Percentiles rank a stretch among this genome's conserved stretches.
These are phyloP conservation scores for Hymenoscyphus infarciens DNA, from an alignment of 2,329 filamentous ascomycete genomes.

Conservation along the genomic window DNA sequence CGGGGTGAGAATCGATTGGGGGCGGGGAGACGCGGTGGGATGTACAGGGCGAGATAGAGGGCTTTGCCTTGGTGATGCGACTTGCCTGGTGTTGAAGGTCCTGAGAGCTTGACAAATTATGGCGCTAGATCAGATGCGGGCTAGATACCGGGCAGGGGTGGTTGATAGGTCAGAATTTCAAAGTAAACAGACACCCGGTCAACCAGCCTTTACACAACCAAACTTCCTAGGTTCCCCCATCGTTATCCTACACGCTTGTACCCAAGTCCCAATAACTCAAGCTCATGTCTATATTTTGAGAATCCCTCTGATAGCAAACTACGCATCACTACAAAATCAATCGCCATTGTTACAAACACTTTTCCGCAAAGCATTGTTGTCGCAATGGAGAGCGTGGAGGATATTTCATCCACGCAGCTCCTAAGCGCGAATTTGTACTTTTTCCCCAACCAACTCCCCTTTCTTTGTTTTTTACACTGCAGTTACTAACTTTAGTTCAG, in stretches of 20 bases:
- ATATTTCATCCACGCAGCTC: conserved; percentile 11
- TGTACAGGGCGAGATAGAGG: neutral
- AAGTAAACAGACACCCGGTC: conserved; percentile 24
- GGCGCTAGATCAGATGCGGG: conserved; percentile 20
- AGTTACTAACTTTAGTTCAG: conserved; percentile 16
- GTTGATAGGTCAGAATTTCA: neutral
- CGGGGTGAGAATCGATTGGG: neutral
- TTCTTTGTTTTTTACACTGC: neutral
- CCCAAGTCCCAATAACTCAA: conserved; percentile 1
- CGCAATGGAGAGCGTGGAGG: conserved; percentile 13
- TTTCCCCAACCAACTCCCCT: neutral
- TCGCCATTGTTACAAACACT: conserved; percentile 5
- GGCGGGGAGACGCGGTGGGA: neutral
- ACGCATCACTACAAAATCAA: neutral
- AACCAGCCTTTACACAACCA: conserved; percentile 4
- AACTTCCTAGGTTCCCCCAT: conserved; percentile 4
- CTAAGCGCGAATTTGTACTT: conserved; percentile 22
- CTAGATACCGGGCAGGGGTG: neutral
- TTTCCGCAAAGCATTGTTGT: neutral
- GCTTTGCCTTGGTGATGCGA: neutral
- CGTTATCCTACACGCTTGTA: conserved; percentile 1
- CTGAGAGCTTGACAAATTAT: conserved; percentile 18
- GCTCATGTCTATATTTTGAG: conserved; percentile 17
- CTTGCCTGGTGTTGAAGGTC: conserved; percentile 4
- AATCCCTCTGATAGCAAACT: neutral